A percentile compares a stretch with the other conserved stretches of the same genome.
Evolutionary conservation across 108 stramenopile genomes (phyloP).

Genomic region (Schizochytrium sp.): DNA sequence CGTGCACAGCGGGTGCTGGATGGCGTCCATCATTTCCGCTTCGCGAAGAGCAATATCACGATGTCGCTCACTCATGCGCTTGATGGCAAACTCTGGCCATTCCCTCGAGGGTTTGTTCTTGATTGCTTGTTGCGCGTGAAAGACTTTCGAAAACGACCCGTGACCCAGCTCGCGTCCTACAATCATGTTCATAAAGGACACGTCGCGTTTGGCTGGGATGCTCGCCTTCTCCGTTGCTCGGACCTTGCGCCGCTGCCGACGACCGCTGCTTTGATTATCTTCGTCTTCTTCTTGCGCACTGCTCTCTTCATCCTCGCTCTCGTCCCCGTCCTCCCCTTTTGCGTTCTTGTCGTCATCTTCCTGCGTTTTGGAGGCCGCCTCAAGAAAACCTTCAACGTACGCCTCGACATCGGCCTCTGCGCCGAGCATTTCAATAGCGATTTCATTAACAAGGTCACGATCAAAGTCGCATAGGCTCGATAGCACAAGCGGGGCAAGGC

Average conservation of each 20-base stretch:
- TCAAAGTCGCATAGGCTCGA: not conserved
- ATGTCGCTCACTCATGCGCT: constrained; percentile 54
- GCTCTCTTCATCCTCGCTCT: too few species aligned
- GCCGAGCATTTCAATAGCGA: not conserved
- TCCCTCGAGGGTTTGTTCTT: constrained; percentile 59
- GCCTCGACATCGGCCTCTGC: not conserved
- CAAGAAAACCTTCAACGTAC: not conserved
- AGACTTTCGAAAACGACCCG: constrained; percentile 71
- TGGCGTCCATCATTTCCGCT: constrained; percentile 48
- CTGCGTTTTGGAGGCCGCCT: not conserved
- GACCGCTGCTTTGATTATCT: not conserved
- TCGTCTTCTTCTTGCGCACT: too few species aligned
- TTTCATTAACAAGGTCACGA: not conserved
- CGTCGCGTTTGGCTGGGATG: constrained; percentile 43
- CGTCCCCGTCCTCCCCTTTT: too few species aligned
- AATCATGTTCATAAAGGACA: constrained; percentile 92
- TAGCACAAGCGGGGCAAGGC: constrained; percentile 21
- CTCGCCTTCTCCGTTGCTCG: constrained; percentile 35
- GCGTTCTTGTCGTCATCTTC: too few species aligned
- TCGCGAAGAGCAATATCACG: constrained; percentile 68
- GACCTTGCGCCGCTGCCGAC: constrained; percentile 20
- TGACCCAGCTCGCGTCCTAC: constrained; percentile 83
- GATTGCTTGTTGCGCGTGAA: constrained; percentile 76
- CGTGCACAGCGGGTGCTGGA: constrained; percentile 83
- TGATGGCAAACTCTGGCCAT: constrained; percentile 94